Conservation (phyloP, 768 basidiomycete species). For the Russula olivacea region DNA sequence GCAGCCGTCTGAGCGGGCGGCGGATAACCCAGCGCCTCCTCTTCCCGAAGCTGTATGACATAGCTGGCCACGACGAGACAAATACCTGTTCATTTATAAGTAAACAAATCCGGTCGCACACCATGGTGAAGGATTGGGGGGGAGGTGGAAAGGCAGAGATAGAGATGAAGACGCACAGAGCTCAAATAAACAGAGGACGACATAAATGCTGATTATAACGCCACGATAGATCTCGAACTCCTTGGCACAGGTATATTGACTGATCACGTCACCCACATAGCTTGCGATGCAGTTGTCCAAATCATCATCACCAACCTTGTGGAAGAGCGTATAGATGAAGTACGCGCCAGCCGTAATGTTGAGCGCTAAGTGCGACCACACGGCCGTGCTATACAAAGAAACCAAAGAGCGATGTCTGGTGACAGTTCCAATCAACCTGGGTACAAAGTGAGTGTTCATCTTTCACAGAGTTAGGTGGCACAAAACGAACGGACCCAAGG, state of each 20-base stretch:
- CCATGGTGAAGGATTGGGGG: background rate
- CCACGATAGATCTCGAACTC: slow-evolving; percentile 41
- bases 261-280: slow-evolving; percentile 29
- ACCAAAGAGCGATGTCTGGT: slow-evolving; percentile 40
- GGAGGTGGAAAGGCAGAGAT: background rate
- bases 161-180: slow-evolving; percentile 41
- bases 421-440: slow-evolving; percentile 42
- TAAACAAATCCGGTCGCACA: slow-evolving; percentile 1
- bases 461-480: background rate
- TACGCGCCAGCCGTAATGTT: slow-evolving; percentile 45
- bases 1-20: slow-evolving; percentile 12
- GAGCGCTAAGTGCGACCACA: slow-evolving; percentile 43
- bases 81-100: slow-evolving; percentile 35
- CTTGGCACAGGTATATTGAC: slow-evolving; percentile 38
- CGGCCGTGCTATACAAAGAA: slow-evolving; percentile 38
- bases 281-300: slow-evolving; percentile 37
- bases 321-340: slow-evolving; percentile 42
- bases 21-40: slow-evolving; percentile 31
- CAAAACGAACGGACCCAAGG: slow-evolving; percentile 19
- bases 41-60: slow-evolving; percentile 48
- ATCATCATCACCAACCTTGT: slow-evolving; percentile 35
- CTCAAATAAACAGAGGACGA: slow-evolving; percentile 48
- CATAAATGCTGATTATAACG: slow-evolving; percentile 40
- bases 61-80: slow-evolving; percentile 50
- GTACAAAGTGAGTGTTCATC: background rate